Conservation (phyloP, 2,329 filamentous ascomycete genomes). For the Fusarium avenaceum region DNA sequence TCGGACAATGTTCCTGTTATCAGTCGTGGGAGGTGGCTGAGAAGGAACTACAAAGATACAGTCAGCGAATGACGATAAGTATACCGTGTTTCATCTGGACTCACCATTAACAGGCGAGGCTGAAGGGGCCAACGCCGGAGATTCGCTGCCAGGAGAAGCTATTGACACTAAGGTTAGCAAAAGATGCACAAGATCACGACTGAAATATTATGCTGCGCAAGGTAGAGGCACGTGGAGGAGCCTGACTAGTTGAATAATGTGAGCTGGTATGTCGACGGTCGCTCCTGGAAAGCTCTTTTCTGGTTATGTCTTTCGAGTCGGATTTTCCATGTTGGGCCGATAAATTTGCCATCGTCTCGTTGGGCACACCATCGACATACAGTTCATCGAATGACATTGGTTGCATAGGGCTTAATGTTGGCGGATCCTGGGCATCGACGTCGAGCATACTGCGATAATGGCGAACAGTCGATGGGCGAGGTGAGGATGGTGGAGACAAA, state of each 20-base stretch:
- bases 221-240: constrained; percentile 47
- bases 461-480: constrained; percentile 40
- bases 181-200: not conserved
- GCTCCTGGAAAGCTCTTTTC: not conserved
- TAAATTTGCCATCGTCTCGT: constrained; percentile 32
- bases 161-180: constrained; percentile 55
- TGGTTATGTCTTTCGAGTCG: not conserved
- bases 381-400: constrained; percentile 64
- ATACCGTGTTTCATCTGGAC: constrained; percentile 24
- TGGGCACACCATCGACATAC: constrained; percentile 49
- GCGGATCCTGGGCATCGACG: constrained; percentile 59
- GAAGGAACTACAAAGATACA: constrained; percentile 48
- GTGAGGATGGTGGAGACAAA: constrained; percentile 15
- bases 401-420: constrained; percentile 59
- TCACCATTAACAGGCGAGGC: constrained; percentile 58
- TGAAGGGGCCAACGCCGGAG: constrained; percentile 59
- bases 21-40: constrained; percentile 62
- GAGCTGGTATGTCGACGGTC: constrained; percentile 12
- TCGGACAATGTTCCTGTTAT: constrained; percentile 95
- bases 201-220: constrained; percentile 32
- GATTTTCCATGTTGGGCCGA: constrained; percentile 3
- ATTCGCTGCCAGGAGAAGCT: constrained; percentile 64
- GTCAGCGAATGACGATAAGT: constrained; percentile 12
- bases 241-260: constrained; percentile 54
- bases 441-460: constrained; percentile 68